Conservation (phyloP, 768 basidiomycete species). For the Dentipellis fragilis region DNA sequence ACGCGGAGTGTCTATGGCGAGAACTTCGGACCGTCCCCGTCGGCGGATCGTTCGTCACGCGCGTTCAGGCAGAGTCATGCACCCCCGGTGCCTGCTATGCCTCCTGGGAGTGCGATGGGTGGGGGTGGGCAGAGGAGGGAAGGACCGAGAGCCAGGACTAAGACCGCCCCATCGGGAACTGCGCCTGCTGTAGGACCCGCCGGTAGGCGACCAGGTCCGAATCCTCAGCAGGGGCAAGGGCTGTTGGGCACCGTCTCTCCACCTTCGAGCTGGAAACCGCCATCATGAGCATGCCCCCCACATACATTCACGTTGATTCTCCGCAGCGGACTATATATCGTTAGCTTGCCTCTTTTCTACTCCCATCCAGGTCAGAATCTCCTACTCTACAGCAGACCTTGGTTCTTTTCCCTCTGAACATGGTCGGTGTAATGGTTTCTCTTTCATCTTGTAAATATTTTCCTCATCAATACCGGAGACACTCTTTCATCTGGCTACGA, state of each 20-base stretch:
- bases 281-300: not conserved
- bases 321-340: not conserved
- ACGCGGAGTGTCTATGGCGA: constrained; percentile 69
- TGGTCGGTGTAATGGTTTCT: not conserved
- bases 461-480: not conserved
- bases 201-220: not conserved
- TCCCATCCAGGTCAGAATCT: not conserved
- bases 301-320: not conserved
- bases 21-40: constrained; percentile 15
- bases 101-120: constrained; percentile 7
- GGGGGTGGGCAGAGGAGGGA: constrained; percentile 7
- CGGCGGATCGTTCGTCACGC: constrained; percentile 17
- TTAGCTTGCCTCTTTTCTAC: no score
- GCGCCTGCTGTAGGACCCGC: not conserved
- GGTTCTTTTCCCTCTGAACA: no score
- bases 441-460: not conserved
- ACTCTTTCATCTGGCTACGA: not conserved
- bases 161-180: constrained; percentile 21
- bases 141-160: constrained; percentile 19
- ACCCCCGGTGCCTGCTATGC: constrained; percentile 2
- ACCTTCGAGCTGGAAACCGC: constrained; percentile 25
- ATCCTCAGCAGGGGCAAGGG: constrained; percentile 2
- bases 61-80: constrained; percentile 5
- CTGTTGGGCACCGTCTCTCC: constrained; percentile 17
- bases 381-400: not conserved